Percentiles rank a stretch among this genome's conserved stretches.
phyloP scores from a whole-genome alignment of 768 basidiomycete genomes.

The Suillus placidus region DNA sequence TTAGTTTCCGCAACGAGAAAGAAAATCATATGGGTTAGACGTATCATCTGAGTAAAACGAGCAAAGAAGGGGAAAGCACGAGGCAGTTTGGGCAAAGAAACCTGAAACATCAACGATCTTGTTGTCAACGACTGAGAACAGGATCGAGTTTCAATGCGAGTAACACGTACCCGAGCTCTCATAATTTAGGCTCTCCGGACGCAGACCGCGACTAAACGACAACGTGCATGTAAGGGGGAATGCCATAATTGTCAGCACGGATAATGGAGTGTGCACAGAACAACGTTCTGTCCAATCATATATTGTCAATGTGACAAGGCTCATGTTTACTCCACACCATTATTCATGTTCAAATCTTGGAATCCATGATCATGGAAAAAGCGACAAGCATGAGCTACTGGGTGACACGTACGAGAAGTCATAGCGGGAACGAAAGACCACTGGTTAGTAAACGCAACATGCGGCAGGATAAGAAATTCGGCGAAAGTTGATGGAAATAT shows the following conservation, averaged over 20 bases:
- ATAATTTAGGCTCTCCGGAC: slow-evolving; percentile 37
- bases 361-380: neutral
- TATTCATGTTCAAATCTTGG: too few relatives aligned
- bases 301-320: neutral
- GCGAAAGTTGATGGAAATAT: too few relatives aligned
- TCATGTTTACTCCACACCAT: too few relatives aligned
- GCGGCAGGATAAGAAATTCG: too few relatives aligned
- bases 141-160: slow-evolving; percentile 45
- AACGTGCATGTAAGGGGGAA: neutral
- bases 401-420: neutral
- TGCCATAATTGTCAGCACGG: neutral
- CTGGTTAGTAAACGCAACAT: too few relatives aligned
- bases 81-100: neutral
- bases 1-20: neutral
- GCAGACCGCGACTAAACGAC: neutral
- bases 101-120: neutral
- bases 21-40: neutral
- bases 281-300: neutral
- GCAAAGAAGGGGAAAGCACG: neutral
- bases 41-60: neutral
- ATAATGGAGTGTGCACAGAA: neutral
- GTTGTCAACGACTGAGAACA: slow-evolving; percentile 43
- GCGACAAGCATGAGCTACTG: neutral
- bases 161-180: slow-evolving; percentile 26
- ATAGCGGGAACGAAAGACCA: too few relatives aligned